phyloP scores from a whole-genome alignment of 176 grass and related monocot genomes.

The Juncus effusus region DNA sequence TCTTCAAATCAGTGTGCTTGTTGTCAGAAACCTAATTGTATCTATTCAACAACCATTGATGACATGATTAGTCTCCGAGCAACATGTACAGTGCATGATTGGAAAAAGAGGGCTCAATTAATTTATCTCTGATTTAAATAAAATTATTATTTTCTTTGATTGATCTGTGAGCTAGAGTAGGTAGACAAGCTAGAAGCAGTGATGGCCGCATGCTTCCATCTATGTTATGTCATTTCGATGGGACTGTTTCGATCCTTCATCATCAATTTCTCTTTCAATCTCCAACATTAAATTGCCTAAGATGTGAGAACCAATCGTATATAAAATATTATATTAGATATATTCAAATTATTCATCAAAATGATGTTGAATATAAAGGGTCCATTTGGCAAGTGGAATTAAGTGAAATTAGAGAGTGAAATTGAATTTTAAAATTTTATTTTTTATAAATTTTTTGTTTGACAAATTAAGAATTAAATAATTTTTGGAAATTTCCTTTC shows the following conservation, averaged over 20 bases:
- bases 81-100: too few relatives aligned
- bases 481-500: too few relatives aligned
- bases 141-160: neutral
- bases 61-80: too few relatives aligned
- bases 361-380: neutral
- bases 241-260: conserved; percentile 47
- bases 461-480: too few relatives aligned
- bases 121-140: neutral
- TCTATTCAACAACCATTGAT: too few relatives aligned
- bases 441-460: too few relatives aligned
- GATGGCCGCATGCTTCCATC: conserved; percentile 23
- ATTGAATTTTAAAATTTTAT: too few relatives aligned
- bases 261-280: neutral
- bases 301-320: neutral
- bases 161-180: neutral
- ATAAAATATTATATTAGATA: neutral
- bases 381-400: too few relatives aligned
- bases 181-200: conserved; percentile 8
- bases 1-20: too few relatives aligned
- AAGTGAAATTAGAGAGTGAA: too few relatives aligned
- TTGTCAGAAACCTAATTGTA: too few relatives aligned
- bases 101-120: neutral
- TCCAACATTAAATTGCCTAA: neutral
- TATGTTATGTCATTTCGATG: conserved; percentile 59
- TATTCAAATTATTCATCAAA: neutral